phyloP scores from a whole-genome alignment of 768 basidiomycete species.

The Lactifluus rugatus region DNA sequence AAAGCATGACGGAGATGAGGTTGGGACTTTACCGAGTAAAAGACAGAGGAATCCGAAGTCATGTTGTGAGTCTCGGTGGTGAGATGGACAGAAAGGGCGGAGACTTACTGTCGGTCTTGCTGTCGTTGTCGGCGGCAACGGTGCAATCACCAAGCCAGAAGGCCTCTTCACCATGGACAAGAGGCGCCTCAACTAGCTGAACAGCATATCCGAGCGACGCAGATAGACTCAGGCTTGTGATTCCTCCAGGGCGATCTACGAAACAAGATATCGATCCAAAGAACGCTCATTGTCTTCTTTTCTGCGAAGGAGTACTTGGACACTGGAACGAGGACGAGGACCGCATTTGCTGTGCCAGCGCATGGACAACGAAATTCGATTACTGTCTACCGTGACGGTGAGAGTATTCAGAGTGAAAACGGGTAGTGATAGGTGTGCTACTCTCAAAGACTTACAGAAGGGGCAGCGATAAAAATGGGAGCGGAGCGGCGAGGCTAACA shows the following conservation, averaged over 20 bases:
- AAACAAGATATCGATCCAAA: background rate
- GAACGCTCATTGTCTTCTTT: slow-evolving; percentile 46
- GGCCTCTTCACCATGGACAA: slow-evolving; percentile 58
- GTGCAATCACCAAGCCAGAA: slow-evolving; percentile 73
- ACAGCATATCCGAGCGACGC: slow-evolving; percentile 44
- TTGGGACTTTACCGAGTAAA: too few relatives aligned
- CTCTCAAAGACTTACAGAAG: slow-evolving; percentile 44
- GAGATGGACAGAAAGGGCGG: slow-evolving; percentile 43
- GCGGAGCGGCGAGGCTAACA: slow-evolving; percentile 47
- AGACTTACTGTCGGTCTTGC: slow-evolving; percentile 46
- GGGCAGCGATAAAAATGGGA: slow-evolving; percentile 31
- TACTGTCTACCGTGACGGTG: too few relatives aligned
- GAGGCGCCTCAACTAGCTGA: slow-evolving; percentile 45
- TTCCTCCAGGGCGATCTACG: slow-evolving; percentile 38
- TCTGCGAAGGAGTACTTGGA: slow-evolving; percentile 64
- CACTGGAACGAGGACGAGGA: slow-evolving; percentile 52
- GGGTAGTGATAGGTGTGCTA: too few relatives aligned
- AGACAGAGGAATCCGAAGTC: slow-evolving; percentile 30
- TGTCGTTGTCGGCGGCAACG: slow-evolving; percentile 46
- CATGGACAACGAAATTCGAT: slow-evolving; percentile 61
- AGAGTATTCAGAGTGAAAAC: too few relatives aligned
- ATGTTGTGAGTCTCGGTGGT: slow-evolving; percentile 27
- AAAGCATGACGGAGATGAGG: too few relatives aligned
- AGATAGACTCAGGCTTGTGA: slow-evolving; percentile 57
- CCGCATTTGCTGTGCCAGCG: slow-evolving; percentile 51